A percentile compares a stretch with the other conserved stretches of the same genome.
Conservation (phyloP, 345 rosid species). For the Litchi chinensis region DNA sequence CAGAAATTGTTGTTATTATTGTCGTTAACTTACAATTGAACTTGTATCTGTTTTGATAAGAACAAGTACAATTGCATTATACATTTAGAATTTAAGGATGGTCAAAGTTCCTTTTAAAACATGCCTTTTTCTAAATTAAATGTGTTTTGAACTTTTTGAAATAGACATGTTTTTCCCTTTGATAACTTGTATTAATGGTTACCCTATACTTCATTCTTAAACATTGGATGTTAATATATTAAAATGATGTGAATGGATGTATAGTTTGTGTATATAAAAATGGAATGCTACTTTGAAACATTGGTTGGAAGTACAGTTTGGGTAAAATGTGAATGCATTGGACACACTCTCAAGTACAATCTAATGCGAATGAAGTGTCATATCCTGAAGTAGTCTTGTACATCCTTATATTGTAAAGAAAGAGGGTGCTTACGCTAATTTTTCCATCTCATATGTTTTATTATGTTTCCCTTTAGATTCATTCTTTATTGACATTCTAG, state of each 20-base stretch:
- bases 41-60: background rate
- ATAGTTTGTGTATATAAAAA: background rate
- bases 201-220: background rate
- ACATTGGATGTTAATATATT: background rate
- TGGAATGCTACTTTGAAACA: background rate
- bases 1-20: background rate
- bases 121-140: background rate
- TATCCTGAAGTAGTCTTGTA: too few relatives aligned
- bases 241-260: background rate
- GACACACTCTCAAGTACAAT: background rate
- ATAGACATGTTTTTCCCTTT: background rate
- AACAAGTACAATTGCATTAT: too few relatives aligned
- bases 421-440: too few relatives aligned
- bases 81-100: constrained; percentile 4
- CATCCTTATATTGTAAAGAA: too few relatives aligned
- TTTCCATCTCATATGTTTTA: too few relatives aligned
- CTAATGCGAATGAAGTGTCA: too few relatives aligned
- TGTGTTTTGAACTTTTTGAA: too few relatives aligned
- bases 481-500: too few relatives aligned
- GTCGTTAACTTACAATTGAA: background rate
- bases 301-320: background rate
- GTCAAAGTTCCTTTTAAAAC: background rate
- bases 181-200: background rate
- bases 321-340: background rate
- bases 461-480: too few relatives aligned